Conservation (phyloP, 805 yeast species). For the Nakazawaea ernobii region DNA sequence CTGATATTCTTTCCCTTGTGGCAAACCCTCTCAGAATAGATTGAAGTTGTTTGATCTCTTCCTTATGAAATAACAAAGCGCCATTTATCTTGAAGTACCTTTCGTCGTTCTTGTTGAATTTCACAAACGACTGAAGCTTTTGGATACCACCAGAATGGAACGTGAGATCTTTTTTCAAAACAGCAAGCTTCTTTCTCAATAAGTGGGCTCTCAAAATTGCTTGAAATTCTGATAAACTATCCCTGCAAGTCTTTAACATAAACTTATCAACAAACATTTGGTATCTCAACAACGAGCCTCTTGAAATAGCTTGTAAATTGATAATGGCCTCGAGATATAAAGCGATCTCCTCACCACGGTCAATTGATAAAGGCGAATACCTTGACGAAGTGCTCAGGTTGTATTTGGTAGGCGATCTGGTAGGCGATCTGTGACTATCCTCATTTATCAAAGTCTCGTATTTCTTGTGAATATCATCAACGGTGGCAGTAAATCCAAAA, state of each 20-base stretch:
- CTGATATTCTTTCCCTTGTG: slow-evolving; percentile 15
- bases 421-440: slow-evolving; percentile 9
- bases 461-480: slow-evolving; percentile 24
- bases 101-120: slow-evolving; percentile 21
- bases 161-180: slow-evolving; percentile 11
- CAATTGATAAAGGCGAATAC: not conserved
- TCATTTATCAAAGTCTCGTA: slow-evolving; percentile 16
- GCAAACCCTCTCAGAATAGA: slow-evolving; percentile 28
- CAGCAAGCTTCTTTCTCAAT: slow-evolving; percentile 21
- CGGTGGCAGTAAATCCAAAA: not conserved
- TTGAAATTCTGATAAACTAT: slow-evolving; percentile 43
- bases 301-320: slow-evolving; percentile 59
- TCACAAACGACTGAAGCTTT: slow-evolving; percentile 33
- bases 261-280: slow-evolving; percentile 56
- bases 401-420: not conserved
- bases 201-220: slow-evolving; percentile 46
- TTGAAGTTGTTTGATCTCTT: slow-evolving; percentile 26
- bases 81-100: slow-evolving; percentile 15
- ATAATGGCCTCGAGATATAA: slow-evolving; percentile 25
- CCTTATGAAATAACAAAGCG: slow-evolving; percentile 15
- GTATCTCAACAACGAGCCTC: slow-evolving; percentile 67
- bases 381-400: too few species aligned
- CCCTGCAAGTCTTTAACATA: slow-evolving; percentile 51
- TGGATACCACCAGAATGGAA: slow-evolving; percentile 26
- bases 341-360: slow-evolving; percentile 6